Conservation (phyloP, 371 early-diverging fungal genomes). For the Apophysomyces elegans region DNA sequence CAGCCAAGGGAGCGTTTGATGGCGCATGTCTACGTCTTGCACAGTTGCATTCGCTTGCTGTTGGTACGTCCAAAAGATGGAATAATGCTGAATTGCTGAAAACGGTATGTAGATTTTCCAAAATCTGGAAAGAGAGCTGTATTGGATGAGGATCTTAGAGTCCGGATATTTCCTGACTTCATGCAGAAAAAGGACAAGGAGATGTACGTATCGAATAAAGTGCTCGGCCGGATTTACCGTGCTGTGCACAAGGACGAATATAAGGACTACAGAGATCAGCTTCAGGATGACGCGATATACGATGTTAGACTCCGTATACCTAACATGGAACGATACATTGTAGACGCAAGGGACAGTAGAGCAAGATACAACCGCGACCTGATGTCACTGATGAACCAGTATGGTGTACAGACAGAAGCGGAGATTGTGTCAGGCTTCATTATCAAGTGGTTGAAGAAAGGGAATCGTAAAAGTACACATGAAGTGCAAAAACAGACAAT, state of each 20-base stretch:
- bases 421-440: constrained; percentile 53
- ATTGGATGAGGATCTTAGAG: constrained; percentile 45
- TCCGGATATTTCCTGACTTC: constrained; percentile 74
- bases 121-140: constrained; percentile 53
- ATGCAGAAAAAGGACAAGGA: constrained; percentile 73
- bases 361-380: constrained; percentile 59
- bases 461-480: constrained; percentile 43
- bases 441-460: constrained; percentile 42
- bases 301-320: constrained; percentile 51
- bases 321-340: constrained; percentile 62
- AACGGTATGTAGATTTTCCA: constrained; percentile 36
- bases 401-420: constrained; percentile 60
- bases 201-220: constrained; percentile 61
- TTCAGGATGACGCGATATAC: constrained; percentile 35
- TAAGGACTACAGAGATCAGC: constrained; percentile 32
- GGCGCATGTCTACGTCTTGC: constrained; percentile 67
- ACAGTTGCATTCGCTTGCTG: constrained; percentile 63
- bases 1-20: constrained; percentile 49
- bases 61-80: constrained; percentile 32
- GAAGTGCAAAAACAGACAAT: constrained; percentile 53
- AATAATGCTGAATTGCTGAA: neutral
- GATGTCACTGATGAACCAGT: constrained; percentile 66
- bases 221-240: constrained; percentile 69
- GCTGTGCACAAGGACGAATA: constrained; percentile 47
- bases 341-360: constrained; percentile 51